These are phyloP conservation scores for Erodium texanum DNA, from an alignment of 441 rosid species.

Conservation along the genomic window DNA sequence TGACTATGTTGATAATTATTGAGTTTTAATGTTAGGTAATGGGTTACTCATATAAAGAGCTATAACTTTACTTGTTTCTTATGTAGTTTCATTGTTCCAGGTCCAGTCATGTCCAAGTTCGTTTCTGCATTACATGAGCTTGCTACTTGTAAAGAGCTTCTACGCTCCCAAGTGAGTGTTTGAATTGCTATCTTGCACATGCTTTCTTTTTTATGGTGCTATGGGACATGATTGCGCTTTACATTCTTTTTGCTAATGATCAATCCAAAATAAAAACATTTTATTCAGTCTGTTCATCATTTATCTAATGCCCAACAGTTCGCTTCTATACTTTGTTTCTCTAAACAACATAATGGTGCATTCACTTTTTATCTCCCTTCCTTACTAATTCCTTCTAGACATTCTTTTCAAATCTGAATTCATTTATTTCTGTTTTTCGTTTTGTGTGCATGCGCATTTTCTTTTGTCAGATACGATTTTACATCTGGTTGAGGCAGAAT, in stretches of 20 bases:
- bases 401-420: too few relatives aligned
- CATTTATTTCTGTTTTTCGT: not conserved
- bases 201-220: slow-evolving; percentile 1
- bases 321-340: not conserved
- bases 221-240: not conserved
- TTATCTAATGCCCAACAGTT: not conserved
- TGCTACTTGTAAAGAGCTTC: slow-evolving; percentile 75
- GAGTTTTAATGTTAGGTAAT: not conserved
- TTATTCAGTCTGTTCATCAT: not conserved
- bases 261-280: slow-evolving; percentile 1
- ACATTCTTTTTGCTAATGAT: not conserved
- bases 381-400: too few relatives aligned
- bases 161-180: slow-evolving; percentile 72
- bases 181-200: slow-evolving; percentile 11
- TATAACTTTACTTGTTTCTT: slow-evolving; percentile 11
- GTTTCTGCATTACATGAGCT: slow-evolving; percentile 68
- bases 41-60: not conserved
- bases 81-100: slow-evolving; percentile 33
- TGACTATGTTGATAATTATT: not conserved
- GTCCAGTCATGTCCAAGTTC: slow-evolving; percentile 76
- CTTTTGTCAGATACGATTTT: slow-evolving; percentile 11
- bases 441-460: not conserved
- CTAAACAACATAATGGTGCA: too few relatives aligned
- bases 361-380: too few relatives aligned
- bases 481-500: slow-evolving; percentile 10